These are phyloP conservation scores for Chytriomyces sp. DNA, from an alignment of 192 early-diverging fungal species.

Conservation along the genomic window DNA sequence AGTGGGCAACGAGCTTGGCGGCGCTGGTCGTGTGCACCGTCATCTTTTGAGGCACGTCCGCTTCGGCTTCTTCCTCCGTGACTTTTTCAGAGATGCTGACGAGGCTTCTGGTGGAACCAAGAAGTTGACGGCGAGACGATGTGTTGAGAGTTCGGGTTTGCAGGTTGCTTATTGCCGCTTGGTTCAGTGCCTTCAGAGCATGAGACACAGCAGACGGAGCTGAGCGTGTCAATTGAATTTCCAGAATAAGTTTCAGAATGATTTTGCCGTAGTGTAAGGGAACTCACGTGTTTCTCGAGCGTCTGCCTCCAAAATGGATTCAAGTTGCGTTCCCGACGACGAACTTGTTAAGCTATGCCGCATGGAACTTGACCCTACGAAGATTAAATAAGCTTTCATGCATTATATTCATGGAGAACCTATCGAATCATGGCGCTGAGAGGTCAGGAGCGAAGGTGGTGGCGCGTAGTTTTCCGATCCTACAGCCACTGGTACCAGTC, in stretches of 20 bases:
- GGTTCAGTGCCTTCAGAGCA: too few species aligned
- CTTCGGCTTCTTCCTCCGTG: neutral
- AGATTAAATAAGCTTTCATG: too few species aligned
- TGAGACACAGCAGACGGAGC: neutral
- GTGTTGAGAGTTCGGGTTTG: neutral
- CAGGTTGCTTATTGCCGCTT: neutral
- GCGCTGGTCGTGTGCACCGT: neutral
- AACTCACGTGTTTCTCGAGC: neutral
- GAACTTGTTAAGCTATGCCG: too few species aligned
- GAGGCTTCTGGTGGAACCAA: conserved; percentile 8
- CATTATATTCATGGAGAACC: too few species aligned
- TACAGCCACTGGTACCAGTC: too few species aligned
- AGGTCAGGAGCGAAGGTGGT: too few species aligned
- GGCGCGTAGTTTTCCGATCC: too few species aligned
- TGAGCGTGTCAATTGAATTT: neutral
- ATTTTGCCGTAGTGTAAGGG: neutral
- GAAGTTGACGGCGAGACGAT: neutral
- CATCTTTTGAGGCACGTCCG: neutral
- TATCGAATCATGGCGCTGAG: too few species aligned
- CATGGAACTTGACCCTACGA: too few species aligned
- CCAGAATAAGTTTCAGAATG: neutral
- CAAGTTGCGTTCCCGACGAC: too few species aligned
- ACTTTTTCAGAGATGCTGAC: conserved; percentile 6
- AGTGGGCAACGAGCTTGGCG: neutral
- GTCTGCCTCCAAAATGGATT: too few species aligned